A percentile compares a stretch with the other conserved stretches of the same genome.
These are phyloP conservation scores for Meyerozyma elateridarum DNA, from an alignment of 1,139 yeast genomes.

Conservation along the genomic window DNA sequence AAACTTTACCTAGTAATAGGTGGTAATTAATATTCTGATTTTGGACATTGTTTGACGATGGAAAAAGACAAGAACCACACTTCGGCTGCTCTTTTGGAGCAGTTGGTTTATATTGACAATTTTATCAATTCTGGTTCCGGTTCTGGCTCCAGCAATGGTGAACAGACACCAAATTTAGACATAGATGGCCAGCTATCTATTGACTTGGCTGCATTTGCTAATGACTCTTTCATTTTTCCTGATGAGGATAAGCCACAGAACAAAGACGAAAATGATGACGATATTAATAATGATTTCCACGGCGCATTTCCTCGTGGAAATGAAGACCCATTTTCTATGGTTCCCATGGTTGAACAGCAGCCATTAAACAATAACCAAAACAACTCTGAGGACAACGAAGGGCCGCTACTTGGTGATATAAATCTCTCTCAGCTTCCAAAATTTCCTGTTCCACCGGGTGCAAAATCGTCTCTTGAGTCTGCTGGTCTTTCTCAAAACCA, in stretches of 20 bases:
- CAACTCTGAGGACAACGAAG: slow-evolving; percentile 4
- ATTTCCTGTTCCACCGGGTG: slow-evolving; percentile 70
- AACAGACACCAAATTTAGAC: slow-evolving; percentile 37
- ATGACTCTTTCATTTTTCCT: slow-evolving; percentile 70
- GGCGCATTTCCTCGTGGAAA: slow-evolving; percentile 3
- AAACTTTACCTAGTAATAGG: too few species aligned
- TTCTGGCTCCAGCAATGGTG: slow-evolving; percentile 21
- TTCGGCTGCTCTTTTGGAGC: slow-evolving; percentile 67
- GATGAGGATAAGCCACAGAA: slow-evolving; percentile 65
- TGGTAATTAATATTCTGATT: too few species aligned
- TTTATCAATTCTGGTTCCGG: slow-evolving; percentile 48
- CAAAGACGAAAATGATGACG: slow-evolving; percentile 15
- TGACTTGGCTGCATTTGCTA: slow-evolving; percentile 77
- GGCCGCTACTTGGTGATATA: slow-evolving; percentile 8
- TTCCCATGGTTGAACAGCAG: slow-evolving; percentile 2
- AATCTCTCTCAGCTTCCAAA: slow-evolving; percentile 42
- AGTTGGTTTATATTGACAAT: slow-evolving; percentile 70
- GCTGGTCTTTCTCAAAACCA: slow-evolving; percentile 67
- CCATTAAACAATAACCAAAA: slow-evolving; percentile 6
- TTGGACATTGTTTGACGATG: not conserved
- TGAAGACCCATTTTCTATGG: slow-evolving; percentile 5
- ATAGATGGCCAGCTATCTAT: slow-evolving; percentile 67
- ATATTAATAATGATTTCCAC: slow-evolving; percentile 7
- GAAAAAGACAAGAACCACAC: slow-evolving; percentile 24
- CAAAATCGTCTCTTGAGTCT: slow-evolving; percentile 53